phyloP scores from a whole-genome alignment of 768 basidiomycete species.

The Cystofilobasidium capitatum region DNA sequence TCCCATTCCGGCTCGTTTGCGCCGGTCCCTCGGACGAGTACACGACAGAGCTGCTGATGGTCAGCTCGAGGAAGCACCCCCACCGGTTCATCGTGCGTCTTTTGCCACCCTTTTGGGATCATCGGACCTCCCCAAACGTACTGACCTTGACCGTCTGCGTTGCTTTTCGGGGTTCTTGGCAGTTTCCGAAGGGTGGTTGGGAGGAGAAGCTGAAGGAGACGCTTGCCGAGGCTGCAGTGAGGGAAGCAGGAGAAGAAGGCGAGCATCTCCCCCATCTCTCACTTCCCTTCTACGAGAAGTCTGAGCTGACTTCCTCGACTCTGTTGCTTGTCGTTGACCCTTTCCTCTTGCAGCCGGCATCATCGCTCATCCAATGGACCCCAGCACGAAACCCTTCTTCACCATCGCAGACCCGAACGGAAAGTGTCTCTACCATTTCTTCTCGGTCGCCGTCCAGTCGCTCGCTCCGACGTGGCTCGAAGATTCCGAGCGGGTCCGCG shows the following conservation, averaged over 20 bases:
- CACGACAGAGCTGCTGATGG: conserved; percentile 8
- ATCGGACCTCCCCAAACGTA: background rate
- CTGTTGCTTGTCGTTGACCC: background rate
- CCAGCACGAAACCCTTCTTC: background rate
- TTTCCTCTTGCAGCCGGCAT: conserved; percentile 6
- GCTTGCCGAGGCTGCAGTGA: background rate
- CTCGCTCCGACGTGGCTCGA: conserved; percentile 13
- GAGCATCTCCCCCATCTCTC: background rate
- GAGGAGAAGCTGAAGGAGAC: background rate
- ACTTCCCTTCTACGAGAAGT: background rate
- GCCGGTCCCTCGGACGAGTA: background rate
- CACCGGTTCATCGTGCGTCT: conserved; percentile 14
- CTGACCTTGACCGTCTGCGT: too few species aligned
- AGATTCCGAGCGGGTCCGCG: background rate
- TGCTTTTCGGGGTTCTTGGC: too few species aligned
- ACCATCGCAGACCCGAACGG: background rate
- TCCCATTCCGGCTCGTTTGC: background rate
- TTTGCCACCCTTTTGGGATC: too few species aligned
- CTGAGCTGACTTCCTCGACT: too few species aligned
- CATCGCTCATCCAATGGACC: background rate
- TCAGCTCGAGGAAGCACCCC: conserved; percentile 5
- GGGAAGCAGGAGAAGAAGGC: conserved; percentile 21
- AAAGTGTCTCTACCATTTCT: conserved; percentile 14
- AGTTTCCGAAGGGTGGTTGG: conserved; percentile 16
- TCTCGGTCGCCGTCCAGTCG: background rate